These are phyloP conservation scores for Colletotrichum tanaceti DNA, from an alignment of 2,329 filamentous ascomycete species.

Conservation along the genomic window DNA sequence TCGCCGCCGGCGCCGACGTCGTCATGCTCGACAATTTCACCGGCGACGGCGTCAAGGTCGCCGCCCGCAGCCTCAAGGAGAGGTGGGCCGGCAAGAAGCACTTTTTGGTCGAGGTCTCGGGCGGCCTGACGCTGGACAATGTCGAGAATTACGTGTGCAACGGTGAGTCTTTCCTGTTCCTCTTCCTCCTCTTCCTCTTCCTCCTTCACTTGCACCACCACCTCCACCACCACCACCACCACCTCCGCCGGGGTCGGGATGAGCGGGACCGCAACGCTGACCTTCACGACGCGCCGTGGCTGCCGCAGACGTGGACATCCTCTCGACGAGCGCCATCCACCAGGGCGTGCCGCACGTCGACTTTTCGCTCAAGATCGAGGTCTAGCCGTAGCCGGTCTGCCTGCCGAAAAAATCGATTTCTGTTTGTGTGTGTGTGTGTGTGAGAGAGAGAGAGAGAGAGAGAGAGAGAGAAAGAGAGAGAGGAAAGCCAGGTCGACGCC, in stretches of 20 bases:
- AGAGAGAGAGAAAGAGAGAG: no score
- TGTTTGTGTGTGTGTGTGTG: no score
- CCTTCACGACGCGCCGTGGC: not conserved
- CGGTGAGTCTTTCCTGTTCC: conserved; percentile 59
- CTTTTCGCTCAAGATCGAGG: conserved; percentile 90
- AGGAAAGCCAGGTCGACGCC: not conserved
- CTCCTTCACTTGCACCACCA: no score
- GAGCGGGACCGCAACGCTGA: conserved; percentile 1
- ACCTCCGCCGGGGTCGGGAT: no score
- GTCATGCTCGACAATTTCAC: conserved; percentile 98
- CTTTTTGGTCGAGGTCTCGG: conserved; percentile 91
- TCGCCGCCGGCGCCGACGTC: conserved; percentile 89
- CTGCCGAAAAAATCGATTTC: no score
- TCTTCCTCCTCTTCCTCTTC: not conserved
- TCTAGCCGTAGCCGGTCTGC: conserved; percentile 47
- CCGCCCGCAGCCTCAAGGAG: conserved; percentile 80
- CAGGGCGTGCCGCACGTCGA: conserved; percentile 95
- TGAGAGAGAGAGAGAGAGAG: no score
- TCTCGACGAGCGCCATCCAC: conserved; percentile 96
- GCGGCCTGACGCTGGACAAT: conserved; percentile 87
- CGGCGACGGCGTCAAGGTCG: conserved; percentile 78
- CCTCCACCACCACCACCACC: no score
- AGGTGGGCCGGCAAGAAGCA: conserved; percentile 79
- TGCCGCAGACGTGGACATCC: conserved; percentile 83
- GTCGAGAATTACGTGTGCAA: conserved; percentile 83